Evolutionary conservation across 2,329 filamentous ascomycete genomes (phyloP).

Genomic region (Aspergillus terreus): DNA sequence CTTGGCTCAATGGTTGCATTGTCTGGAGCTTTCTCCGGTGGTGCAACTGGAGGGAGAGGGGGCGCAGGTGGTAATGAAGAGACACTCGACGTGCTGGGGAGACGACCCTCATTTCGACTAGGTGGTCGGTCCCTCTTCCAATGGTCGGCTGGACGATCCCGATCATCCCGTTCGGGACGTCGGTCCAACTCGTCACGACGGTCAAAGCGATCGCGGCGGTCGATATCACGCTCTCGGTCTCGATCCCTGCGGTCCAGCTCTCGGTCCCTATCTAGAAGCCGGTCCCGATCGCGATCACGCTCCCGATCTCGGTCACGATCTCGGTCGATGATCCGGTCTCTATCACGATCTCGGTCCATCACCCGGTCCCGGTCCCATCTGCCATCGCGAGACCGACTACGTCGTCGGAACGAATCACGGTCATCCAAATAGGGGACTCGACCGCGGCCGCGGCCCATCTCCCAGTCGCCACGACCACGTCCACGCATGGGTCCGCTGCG

Average conservation of each 20-base stretch:
- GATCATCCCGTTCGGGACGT: slow-evolving; percentile 27
- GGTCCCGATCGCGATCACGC: slow-evolving; percentile 36
- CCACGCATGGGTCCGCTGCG: slow-evolving; percentile 39
- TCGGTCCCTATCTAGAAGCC: slow-evolving; percentile 32
- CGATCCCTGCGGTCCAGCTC: slow-evolving; percentile 20
- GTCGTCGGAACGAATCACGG: slow-evolving; percentile 39
- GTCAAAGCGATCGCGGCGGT: slow-evolving; percentile 2
- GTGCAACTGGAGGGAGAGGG: slow-evolving; percentile 10
- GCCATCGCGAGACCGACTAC: slow-evolving; percentile 43
- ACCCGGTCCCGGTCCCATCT: slow-evolving; percentile 39
- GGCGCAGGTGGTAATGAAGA: slow-evolving; percentile 13
- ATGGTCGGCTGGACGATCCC: slow-evolving; percentile 28
- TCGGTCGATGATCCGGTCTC: slow-evolving; percentile 23
- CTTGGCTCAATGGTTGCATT: slow-evolving; percentile 18
- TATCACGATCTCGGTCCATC: slow-evolving; percentile 28
- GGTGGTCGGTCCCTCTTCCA: slow-evolving; percentile 41
- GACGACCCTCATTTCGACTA: slow-evolving; percentile 27
- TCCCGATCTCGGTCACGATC: slow-evolving; percentile 30
- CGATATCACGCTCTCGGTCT: slow-evolving; percentile 13
- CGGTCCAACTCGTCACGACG: slow-evolving; percentile 27
- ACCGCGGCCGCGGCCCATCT: slow-evolving; percentile 42
- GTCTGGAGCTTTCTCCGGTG: slow-evolving; percentile 23
- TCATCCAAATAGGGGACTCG: slow-evolving; percentile 39
- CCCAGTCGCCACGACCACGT: slow-evolving; percentile 42
- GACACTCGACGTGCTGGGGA: slow-evolving; percentile 21